These are phyloP conservation scores for Lepidium aucheri DNA, from an alignment of 345 rosid species.

Conservation along the genomic window DNA sequence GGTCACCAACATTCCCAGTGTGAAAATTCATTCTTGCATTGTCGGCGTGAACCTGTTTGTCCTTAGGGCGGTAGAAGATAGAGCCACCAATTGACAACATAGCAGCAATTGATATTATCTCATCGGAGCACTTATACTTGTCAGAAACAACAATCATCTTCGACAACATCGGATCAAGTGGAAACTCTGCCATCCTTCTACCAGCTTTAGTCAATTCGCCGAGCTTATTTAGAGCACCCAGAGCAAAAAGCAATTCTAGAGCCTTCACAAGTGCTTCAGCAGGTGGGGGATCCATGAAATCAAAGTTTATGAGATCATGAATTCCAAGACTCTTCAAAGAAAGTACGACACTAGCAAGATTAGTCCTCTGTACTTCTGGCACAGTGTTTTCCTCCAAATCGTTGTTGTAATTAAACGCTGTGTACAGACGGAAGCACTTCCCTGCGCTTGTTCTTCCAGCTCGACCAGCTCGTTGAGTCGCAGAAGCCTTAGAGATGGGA, in stretches of 20 bases:
- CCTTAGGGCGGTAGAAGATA: slow-evolving; percentile 93
- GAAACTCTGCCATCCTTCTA: slow-evolving; percentile 94
- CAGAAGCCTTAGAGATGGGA: slow-evolving; percentile 96
- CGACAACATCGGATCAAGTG: slow-evolving; percentile 89
- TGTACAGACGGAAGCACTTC: slow-evolving; percentile 81
- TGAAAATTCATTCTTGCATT: slow-evolving; percentile 93
- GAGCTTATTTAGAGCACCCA: slow-evolving; percentile 81
- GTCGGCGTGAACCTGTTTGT: slow-evolving; percentile 97
- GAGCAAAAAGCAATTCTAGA: slow-evolving; percentile 71
- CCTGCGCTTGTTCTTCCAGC: slow-evolving; percentile 99
- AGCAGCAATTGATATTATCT: slow-evolving; percentile 76
- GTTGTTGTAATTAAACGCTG: slow-evolving; percentile 65
- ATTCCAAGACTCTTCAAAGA: slow-evolving; percentile 95
- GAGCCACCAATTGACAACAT: slow-evolving; percentile 97
- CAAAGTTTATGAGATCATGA: slow-evolving; percentile 82
- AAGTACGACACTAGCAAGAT: slow-evolving; percentile 92
- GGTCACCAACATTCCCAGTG: slow-evolving; percentile 90
- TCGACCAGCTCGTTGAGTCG: slow-evolving; percentile 91
- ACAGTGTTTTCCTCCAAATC: slow-evolving; percentile 90
- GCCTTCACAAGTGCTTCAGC: slow-evolving; percentile 94
- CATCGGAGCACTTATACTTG: slow-evolving; percentile 84
- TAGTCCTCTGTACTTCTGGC: slow-evolving; percentile 93
- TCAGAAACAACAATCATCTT: slow-evolving; percentile 94
- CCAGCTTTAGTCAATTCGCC: slow-evolving; percentile 97
- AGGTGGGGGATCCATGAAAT: slow-evolving; percentile 98